Conservation (phyloP, 2,329 filamentous ascomycete genomes). For the Trichoderma sp. region DNA sequence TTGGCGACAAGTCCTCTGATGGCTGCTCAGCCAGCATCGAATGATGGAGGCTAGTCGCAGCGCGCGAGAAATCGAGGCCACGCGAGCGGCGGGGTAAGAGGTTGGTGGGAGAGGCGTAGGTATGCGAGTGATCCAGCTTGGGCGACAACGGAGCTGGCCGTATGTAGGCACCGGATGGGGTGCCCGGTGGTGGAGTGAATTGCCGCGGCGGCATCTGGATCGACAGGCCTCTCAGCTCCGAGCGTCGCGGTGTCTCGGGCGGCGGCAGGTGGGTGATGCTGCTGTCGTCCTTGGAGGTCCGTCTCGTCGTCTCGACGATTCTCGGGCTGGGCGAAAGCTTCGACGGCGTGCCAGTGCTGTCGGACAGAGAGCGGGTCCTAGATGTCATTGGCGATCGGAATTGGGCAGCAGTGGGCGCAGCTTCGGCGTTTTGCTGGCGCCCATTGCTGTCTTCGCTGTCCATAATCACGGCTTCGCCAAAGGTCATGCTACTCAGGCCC, state of each 20-base stretch:
- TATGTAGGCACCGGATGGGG: slow-evolving; percentile 36
- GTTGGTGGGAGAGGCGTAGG: slow-evolving; percentile 83
- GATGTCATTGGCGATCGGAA: slow-evolving; percentile 42
- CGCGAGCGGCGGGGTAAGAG: slow-evolving; percentile 85
- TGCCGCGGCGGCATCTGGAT: slow-evolving; percentile 36
- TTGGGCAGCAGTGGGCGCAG: slow-evolving; percentile 19
- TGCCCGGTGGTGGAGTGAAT: slow-evolving; percentile 38
- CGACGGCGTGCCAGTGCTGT: slow-evolving; percentile 56
- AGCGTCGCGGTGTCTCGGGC: slow-evolving; percentile 72
- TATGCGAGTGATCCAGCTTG: slow-evolving; percentile 79
- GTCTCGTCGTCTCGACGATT: slow-evolving; percentile 52
- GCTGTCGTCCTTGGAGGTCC: slow-evolving; percentile 66
- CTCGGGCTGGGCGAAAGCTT: slow-evolving; percentile 58
- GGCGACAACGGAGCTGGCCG: slow-evolving; percentile 75
- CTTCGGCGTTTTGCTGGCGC: background rate
- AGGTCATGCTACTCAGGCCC: background rate
- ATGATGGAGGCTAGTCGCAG: slow-evolving; percentile 91
- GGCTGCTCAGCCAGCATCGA: slow-evolving; percentile 87
- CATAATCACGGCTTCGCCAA: slow-evolving; percentile 17
- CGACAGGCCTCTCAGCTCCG: slow-evolving; percentile 62
- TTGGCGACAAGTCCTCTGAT: slow-evolving; percentile 87
- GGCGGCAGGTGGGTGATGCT: slow-evolving; percentile 43
- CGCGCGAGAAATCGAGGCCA: slow-evolving; percentile 88
- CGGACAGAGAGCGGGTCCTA: slow-evolving; percentile 64
- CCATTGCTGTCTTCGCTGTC: slow-evolving; percentile 16